Conservation (phyloP, 805 yeast genomes). For the Nakazawaea ishiwadae region DNA sequence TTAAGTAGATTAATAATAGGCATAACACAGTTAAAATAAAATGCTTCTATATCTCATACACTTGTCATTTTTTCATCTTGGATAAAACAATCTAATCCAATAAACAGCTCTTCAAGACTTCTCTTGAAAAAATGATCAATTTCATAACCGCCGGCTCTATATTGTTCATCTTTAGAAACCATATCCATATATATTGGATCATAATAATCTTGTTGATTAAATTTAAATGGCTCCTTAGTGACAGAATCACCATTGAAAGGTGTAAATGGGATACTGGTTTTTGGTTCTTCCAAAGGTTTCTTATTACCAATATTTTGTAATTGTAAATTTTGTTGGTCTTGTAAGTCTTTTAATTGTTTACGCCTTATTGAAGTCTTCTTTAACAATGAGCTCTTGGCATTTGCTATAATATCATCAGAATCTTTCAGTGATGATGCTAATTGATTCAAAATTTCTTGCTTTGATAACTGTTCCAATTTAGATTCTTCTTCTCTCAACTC, state of each 20-base stretch:
- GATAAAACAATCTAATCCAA: background rate
- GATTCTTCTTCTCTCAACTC: conserved; percentile 52
- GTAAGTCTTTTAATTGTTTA: conserved; percentile 44
- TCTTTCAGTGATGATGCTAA: conserved; percentile 31
- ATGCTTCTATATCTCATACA: background rate
- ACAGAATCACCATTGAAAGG: conserved; percentile 92
- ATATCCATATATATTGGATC: conserved; percentile 51
- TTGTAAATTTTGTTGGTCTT: conserved; percentile 21
- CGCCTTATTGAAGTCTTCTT: conserved; percentile 65
- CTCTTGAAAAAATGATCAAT: conserved; percentile 65
- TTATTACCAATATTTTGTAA: conserved; percentile 23
- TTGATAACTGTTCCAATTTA: conserved; percentile 35
- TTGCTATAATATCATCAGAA: conserved; percentile 37
- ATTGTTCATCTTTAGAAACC: conserved; percentile 51
- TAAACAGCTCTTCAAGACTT: conserved; percentile 82
- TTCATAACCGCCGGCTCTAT: conserved; percentile 82
- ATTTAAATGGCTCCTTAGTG: conserved; percentile 42
- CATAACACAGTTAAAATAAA: conserved; percentile 23
- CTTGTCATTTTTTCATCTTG: background rate
- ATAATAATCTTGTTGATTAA: conserved; percentile 38
- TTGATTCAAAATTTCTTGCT: conserved; percentile 50
- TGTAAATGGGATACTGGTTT: conserved; percentile 61
- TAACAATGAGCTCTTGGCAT: conserved; percentile 47
- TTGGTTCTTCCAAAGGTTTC: conserved; percentile 26
- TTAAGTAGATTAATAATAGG: conserved; percentile 22